Conservation (phyloP, 345 rosid genomes). For the Salix dunnii region DNA sequence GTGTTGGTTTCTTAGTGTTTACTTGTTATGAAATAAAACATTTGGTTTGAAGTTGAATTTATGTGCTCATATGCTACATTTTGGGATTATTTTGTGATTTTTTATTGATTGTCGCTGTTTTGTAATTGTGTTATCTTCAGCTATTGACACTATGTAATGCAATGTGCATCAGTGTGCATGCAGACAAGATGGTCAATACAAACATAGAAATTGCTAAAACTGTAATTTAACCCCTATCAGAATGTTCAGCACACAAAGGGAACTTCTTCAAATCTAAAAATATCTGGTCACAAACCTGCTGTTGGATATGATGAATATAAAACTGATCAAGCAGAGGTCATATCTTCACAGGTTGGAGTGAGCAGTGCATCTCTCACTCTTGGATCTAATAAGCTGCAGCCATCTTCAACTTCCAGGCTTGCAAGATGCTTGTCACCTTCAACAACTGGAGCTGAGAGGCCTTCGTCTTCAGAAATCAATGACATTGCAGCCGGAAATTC, state of each 20-base stretch:
- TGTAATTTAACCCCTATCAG: slow-evolving; percentile 25
- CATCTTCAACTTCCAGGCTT: slow-evolving; percentile 41
- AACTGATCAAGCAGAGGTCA: slow-evolving; percentile 46
- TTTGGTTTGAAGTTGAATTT: not conserved
- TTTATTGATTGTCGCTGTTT: not conserved
- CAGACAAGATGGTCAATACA: slow-evolving; percentile 11
- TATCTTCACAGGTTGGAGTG: slow-evolving; percentile 47
- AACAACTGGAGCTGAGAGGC: slow-evolving; percentile 38
- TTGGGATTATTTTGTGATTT: not conserved
- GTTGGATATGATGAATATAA: slow-evolving; percentile 47
- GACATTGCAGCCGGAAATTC: slow-evolving; percentile 49
- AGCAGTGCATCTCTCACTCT: slow-evolving; percentile 42
- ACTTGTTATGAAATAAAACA: not conserved
- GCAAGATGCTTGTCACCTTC: slow-evolving; percentile 41
- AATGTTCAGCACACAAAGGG: slow-evolving; percentile 46
- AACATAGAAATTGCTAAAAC: slow-evolving; percentile 13
- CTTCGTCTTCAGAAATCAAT: slow-evolving; percentile 39
- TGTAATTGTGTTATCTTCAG: slow-evolving; percentile 3
- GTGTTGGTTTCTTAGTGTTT: not conserved
- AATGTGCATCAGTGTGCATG: not conserved
- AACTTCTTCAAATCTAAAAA: slow-evolving; percentile 39
- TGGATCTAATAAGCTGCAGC: slow-evolving; percentile 48
- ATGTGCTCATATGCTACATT: not conserved
- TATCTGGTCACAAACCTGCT: slow-evolving; percentile 40
- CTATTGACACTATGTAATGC: not conserved